Conservation (phyloP, 805 yeast species). For the Saturnispora gosingensis region DNA sequence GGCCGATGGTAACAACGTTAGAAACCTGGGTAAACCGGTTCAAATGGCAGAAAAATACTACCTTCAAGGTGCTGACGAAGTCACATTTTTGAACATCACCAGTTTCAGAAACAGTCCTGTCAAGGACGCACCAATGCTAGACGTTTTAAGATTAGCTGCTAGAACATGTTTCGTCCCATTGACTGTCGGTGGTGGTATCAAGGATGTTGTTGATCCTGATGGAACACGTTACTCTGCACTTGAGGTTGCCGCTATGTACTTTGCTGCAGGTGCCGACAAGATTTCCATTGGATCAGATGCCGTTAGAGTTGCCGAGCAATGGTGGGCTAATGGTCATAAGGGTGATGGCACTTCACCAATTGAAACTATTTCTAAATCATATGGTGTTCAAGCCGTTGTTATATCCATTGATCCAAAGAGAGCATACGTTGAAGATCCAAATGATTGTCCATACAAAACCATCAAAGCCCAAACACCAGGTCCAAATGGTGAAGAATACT, state of each 20-base stretch:
- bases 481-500: constrained; percentile 81
- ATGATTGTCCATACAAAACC: constrained; percentile 50
- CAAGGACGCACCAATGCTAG: constrained; percentile 90
- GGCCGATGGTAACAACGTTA: constrained; percentile 46
- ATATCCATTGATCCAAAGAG: constrained; percentile 97
- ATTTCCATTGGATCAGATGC: constrained; percentile 98
- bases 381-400: constrained; percentile 96
- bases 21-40: constrained; percentile 95
- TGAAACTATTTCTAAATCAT: constrained; percentile 84
- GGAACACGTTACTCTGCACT: constrained; percentile 75
- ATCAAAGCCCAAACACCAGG: constrained; percentile 61
- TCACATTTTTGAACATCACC: constrained; percentile 89
- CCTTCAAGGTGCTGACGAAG: constrained; percentile 93
- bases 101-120: constrained; percentile 93
- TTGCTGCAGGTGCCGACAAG: constrained; percentile 96
- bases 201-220: constrained; percentile 80
- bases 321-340: constrained; percentile 45
- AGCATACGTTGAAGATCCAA: constrained; percentile 59
- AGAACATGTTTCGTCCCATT: constrained; percentile 91
- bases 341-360: constrained; percentile 79
- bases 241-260: constrained; percentile 84
- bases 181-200: constrained; percentile 97
- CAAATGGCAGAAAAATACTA: constrained; percentile 86
- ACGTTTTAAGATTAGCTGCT: constrained; percentile 74
- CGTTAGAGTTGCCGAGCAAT: constrained; percentile 81